Evolutionary conservation across 495 filamentous ascomycete genomes (phyloP), one percentile per base, ranked within the genome.

Genomic region (Pyrenopolyporus hunteri): DNA sequence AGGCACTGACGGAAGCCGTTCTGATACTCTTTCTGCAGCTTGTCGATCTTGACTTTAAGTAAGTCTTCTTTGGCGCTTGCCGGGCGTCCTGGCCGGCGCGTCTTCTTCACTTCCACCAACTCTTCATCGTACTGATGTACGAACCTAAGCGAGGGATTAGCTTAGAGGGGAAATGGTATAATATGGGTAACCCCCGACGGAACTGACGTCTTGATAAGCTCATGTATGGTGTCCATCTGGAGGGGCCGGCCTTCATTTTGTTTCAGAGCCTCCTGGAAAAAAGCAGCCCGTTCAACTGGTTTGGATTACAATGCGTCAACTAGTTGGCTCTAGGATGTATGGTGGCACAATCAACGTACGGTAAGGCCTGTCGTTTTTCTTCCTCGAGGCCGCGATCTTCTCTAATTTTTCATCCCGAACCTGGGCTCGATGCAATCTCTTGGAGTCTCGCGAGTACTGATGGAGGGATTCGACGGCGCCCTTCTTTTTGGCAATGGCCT

Each of bases 61-160:
- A 89, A 74, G 70, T 92, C 90, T 67, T 97, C 91, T 48, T 84
- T 83, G 23, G 85, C 82, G 65, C 83, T 89, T 3, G 92, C 77
- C 17, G 95, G 91, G 23, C 94, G 84, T 11, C 95, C 93, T 32
- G 90, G 82, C 17, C 95, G 83, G 9, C 92, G 87, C 40, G 89
- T 82, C 61, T 85, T 85, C 71, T 92, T 87, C 50, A 94, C 71
- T 50, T 83, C 77, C 35, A 83, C 80, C 29, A 94, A 81, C 61
- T 96, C 91, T 29, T 89, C 86, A 52, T 89, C 85, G 64, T 91
- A 74, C 31, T 93, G 89, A 63, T 85, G 76, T n/a, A 98, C 85
- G 68, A 84, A 92, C 22, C 90, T 94, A 43, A 4, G 4, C 6
- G 1, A 26, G 19, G 19, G 37, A 49, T 57, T 28, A 49, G 43